Conservation (phyloP, 2,329 filamentous ascomycete species). For the Pseudopithomyces chartarum region DNA sequence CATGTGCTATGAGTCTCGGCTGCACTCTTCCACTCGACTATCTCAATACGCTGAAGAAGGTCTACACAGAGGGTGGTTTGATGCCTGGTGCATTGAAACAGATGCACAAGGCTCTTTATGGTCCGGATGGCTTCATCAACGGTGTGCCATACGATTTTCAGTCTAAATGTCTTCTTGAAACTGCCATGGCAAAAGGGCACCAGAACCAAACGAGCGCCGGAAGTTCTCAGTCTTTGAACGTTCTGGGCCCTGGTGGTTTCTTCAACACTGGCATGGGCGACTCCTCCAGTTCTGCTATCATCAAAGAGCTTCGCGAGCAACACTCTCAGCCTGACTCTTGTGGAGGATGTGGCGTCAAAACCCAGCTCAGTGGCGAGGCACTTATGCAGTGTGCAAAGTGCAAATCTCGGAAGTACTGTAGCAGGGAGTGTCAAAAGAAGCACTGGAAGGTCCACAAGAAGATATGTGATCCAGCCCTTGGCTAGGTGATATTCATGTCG, state of each 20-base stretch:
- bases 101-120: slow-evolving; percentile 25
- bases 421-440: slow-evolving; percentile 34
- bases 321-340: slow-evolving; percentile 18
- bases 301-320: slow-evolving; percentile 26
- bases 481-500: not conserved
- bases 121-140: slow-evolving; percentile 19
- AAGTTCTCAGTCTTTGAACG: slow-evolving; percentile 17
- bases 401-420: slow-evolving; percentile 35
- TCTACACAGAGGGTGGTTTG: slow-evolving; percentile 21
- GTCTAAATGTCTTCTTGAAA: slow-evolving; percentile 19
- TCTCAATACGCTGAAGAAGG: slow-evolving; percentile 21
- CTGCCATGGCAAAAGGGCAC: slow-evolving; percentile 6
- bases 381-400: slow-evolving; percentile 33
- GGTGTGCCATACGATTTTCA: slow-evolving; percentile 25
- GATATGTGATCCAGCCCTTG: slow-evolving; percentile 18
- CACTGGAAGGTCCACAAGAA: slow-evolving; percentile 42
- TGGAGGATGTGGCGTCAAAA: slow-evolving; percentile 16
- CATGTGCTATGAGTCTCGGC: slow-evolving; percentile 25
- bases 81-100: slow-evolving; percentile 21
- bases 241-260: slow-evolving; percentile 15
- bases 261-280: slow-evolving; percentile 20
- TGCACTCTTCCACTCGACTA: slow-evolving; percentile 16
- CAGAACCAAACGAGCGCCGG: not conserved
- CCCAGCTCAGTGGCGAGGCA: not conserved
- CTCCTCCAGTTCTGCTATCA: slow-evolving; percentile 13